Base-by-base conservation (phyloP, 164 flowering plant species). In the Tetracentron sinense region DNA sequence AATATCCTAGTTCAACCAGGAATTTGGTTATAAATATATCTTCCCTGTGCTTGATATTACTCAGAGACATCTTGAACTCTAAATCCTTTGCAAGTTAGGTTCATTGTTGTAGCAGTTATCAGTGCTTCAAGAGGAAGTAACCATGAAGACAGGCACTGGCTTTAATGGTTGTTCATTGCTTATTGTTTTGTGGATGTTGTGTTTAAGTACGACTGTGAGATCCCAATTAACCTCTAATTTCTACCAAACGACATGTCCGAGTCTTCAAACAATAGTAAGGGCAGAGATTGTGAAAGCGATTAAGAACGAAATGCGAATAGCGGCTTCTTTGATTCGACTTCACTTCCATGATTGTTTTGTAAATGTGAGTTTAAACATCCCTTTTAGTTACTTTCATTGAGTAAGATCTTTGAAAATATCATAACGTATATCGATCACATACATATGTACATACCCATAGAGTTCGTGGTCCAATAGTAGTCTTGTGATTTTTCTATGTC, bases 271-370 rank as follows among this genome's bases (percentile, higher is more conserved):
- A 30, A 72, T 86, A 11, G 87, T 86, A 0, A 62, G 88, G 42
- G 61, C 35, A 31, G 76, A 74, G 64, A 81, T 84, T 52, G 59
- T 21, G 29, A 64, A n/a, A 26, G 97, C 94, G 0, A 44, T 91
- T 42, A 77, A 51, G 71, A 62, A 35, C 38, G 96, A 92, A 48
- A 84, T 58, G 68, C 71, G 98, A 58, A 88, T 85, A 81, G 95
- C 85, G 0, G 93, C 88, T 33, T 84, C 90, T 49, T 66, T 92
- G 73, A 47, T 88, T 50, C 87, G 96, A 0, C 93, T 92, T 54
- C 98, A 92, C 63, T 92, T 92, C 70, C 98, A 92, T 59, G 98
- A 92, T 64, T 89, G 98, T 77, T 92, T 89, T 31, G 98, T 92
- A 27, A 83, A 90, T 67, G 98, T 90, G 48, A 70, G 85, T 72